phyloP scores from a whole-genome alignment of 805 yeast species.

The Komagataella ulmi region DNA sequence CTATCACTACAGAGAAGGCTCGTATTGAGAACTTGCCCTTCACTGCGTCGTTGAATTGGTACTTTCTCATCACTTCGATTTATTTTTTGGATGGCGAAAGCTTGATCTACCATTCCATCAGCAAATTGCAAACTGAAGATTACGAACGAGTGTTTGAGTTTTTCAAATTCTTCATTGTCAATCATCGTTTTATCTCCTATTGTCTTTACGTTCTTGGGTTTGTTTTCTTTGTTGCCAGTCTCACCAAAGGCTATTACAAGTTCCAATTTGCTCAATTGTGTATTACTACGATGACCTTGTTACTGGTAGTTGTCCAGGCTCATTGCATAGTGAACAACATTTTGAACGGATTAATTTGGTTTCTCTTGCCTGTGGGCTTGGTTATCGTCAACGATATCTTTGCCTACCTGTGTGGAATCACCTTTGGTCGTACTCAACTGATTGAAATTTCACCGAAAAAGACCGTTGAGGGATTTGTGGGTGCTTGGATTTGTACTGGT shows the following conservation, averaged over 20 bases:
- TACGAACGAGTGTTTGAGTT: background rate
- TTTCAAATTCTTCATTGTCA: conserved; percentile 19
- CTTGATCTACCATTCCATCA: conserved; percentile 45
- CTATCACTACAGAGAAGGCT: conserved; percentile 66
- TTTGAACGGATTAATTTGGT: conserved; percentile 88
- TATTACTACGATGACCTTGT: conserved; percentile 84
- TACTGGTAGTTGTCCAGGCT: conserved; percentile 86
- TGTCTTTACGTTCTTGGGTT: conserved; percentile 78
- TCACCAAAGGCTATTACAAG: conserved; percentile 78
- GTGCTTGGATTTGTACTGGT: conserved; percentile 94
- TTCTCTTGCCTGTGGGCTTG: conserved; percentile 78
- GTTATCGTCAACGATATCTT: conserved; percentile 92
- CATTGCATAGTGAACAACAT: conserved; percentile 86
- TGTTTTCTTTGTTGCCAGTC: conserved; percentile 77
- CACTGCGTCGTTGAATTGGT: conserved; percentile 84
- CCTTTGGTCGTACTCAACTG: conserved; percentile 87
- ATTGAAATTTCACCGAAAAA: conserved; percentile 93
- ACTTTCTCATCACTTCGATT: conserved; percentile 74
- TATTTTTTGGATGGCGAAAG: conserved; percentile 85
- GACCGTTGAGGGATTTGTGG: conserved; percentile 93
- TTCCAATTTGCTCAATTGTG: conserved; percentile 93
- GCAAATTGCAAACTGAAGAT: background rate
- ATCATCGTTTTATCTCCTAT: conserved; percentile 79
- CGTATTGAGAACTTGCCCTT: conserved; percentile 73
- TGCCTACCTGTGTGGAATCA: conserved; percentile 94